Percentiles rank a stretch among this genome's conserved stretches.
Evolutionary conservation across 2,329 filamentous ascomycete species (phyloP).

Genomic region (Hypoxylon sp.): DNA sequence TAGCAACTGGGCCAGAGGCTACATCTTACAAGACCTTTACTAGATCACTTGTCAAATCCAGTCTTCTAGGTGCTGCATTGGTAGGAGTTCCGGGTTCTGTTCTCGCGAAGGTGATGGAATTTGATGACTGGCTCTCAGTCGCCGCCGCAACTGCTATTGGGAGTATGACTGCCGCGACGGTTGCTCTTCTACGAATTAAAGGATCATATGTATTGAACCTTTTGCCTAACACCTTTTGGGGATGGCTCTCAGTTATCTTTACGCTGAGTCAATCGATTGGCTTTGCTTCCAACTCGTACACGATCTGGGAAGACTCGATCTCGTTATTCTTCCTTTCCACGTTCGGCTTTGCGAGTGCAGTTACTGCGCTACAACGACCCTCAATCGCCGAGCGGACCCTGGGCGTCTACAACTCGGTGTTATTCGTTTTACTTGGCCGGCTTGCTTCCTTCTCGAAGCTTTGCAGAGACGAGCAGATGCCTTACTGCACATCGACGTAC

Average conservation of each 20-base stretch:
- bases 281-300: constrained; percentile 97
- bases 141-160: constrained; percentile 58
- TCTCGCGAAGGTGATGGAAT: constrained; percentile 51
- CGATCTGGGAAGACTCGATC: constrained; percentile 98
- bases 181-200: constrained; percentile 56
- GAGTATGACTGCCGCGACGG: constrained; percentile 57
- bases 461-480: constrained; percentile 98
- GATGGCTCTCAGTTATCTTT: constrained; percentile 85
- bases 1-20: constrained; percentile 45
- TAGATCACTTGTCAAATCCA: constrained; percentile 55
- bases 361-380: constrained; percentile 80
- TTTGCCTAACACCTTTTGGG: constrained; percentile 83
- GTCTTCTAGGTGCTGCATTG: constrained; percentile 51
- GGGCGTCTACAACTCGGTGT: constrained; percentile 84
- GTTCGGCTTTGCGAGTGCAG: constrained; percentile 80
- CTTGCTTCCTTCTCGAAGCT: constrained; percentile 88
- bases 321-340: constrained; percentile 90
- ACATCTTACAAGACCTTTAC: constrained; percentile 54
- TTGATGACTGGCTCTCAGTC: constrained; percentile 57
- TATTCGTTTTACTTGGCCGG: constrained; percentile 83
- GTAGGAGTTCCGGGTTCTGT: constrained; percentile 51
- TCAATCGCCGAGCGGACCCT: constrained; percentile 75
- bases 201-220: constrained; percentile 63
- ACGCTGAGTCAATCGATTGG: constrained; percentile 90
- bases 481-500: constrained; percentile 93